phyloP scores from a whole-genome alignment of 192 early-diverging fungal species.

The Cetraspora pellucida region DNA sequence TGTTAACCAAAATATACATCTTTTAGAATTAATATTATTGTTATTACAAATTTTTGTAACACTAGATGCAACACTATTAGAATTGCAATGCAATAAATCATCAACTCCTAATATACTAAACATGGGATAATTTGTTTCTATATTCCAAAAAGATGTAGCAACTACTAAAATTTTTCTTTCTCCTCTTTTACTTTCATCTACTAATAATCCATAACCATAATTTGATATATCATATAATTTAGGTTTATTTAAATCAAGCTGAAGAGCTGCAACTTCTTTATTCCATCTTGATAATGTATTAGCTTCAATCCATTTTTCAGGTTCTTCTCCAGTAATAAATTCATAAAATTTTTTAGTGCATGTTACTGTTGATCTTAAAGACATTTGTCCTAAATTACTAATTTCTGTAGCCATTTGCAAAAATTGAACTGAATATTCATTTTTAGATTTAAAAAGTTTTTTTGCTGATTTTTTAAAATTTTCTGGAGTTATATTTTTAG shows the following conservation, averaged over 20 bases:
- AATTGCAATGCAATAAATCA: not conserved
- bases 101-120: not conserved
- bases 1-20: not conserved
- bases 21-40: not conserved
- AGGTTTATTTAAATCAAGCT: not conserved
- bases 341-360: not conserved
- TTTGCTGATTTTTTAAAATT: too few species aligned
- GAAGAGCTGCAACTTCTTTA: not conserved
- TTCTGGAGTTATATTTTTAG: too few species aligned
- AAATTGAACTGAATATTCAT: not conserved
- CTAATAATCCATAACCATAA: slow-evolving; percentile 2
- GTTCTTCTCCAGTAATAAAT: slow-evolving; percentile 2
- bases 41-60: not conserved
- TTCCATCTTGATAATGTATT: slow-evolving; percentile 10
- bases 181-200: not conserved
- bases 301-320: not conserved
- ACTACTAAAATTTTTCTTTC: slow-evolving; percentile 11
- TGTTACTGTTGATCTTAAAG: not conserved
- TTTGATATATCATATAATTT: not conserved
- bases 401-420: not conserved
- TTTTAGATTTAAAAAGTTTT: too few species aligned
- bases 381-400: not conserved
- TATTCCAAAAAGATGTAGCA: slow-evolving; percentile 7
- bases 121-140: not conserved
- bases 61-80: not conserved